These are phyloP conservation scores for Bryopsis sp. DNA, from an alignment of 139 green algal species.

Conservation along the genomic window DNA sequence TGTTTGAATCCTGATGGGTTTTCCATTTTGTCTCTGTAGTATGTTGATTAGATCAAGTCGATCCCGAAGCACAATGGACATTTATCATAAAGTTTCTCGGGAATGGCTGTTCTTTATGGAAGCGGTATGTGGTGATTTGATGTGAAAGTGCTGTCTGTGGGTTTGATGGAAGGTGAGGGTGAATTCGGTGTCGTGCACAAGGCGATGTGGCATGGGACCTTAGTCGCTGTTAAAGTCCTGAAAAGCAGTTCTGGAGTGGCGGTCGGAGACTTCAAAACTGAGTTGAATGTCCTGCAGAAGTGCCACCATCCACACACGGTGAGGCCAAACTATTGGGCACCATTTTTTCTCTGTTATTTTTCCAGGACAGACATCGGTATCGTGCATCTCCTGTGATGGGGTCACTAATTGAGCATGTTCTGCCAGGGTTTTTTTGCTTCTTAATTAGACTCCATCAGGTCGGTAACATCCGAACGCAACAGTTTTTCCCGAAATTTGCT, in stretches of 20 bases:
- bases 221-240: constrained; percentile 81
- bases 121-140: neutral
- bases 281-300: constrained; percentile 85
- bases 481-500: no score
- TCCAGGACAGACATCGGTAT: no score
- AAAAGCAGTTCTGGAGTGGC: constrained; percentile 64
- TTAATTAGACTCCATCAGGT: no score
- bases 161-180: constrained; percentile 46
- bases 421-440: no score
- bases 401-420: no score
- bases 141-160: neutral
- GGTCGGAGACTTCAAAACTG: constrained; percentile 61
- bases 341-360: neutral
- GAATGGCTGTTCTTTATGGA: neutral
- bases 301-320: constrained; percentile 68
- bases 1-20: no score
- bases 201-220: constrained; percentile 52
- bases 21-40: no score
- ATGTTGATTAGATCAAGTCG: no score
- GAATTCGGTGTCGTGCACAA: constrained; percentile 87
- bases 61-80: no score
- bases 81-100: no score
- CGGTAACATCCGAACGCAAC: no score
- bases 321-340: neutral
- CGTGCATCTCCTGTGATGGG: no score